Base-by-base conservation (phyloP, 2,329 filamentous ascomycete species). In the Esteya vermicola region DNA sequence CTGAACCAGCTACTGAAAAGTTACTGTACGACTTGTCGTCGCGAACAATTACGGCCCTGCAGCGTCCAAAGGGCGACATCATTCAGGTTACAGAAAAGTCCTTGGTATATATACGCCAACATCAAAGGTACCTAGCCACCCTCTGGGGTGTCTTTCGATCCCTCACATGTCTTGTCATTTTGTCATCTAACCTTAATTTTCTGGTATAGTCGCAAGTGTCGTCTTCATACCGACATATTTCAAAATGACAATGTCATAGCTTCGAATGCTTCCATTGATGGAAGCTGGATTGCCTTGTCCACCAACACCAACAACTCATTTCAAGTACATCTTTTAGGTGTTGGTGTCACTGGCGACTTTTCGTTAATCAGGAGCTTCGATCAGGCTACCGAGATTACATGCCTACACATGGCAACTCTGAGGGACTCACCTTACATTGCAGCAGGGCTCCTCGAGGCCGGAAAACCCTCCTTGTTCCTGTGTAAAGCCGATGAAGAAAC, bases 21-120 rank as follows among this genome's bases (percentile, higher is more conserved):
- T 60, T 61, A 1, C 55, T 57, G 9, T 72, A 77, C 43, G 73
- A 79, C 48, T 52, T 70, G 14, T 55, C 56, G 3, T 68, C 64
- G 4, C 60, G 67, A 33, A 80, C 75, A 0, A 55, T 79, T 21
- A 61, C 62, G 18, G 61, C 65, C 12, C 52, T 54, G 4, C 57
- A 60, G 25, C 49, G 58, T 10, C 48, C 54, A 6, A 52, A 57
- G 4, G 56, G 57, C 2, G 53, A 51, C 2, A 58, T 69, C 6
- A 53, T 75, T 3, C 75, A 80, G 48, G 58, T 78, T 4, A 78
- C 75, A 1, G 67, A 71, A 39, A 55, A 52, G 23, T 59, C 50
- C 16, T 54, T 70, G 3, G 64, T 62, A 8, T 48, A 72, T 33
- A 46, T 62, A 14, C 55, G 52, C 3, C 45, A 53, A 4, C 47